phyloP scores from a whole-genome alignment of 257 asterid genomes.

The Ocimum tenuiflorum region DNA sequence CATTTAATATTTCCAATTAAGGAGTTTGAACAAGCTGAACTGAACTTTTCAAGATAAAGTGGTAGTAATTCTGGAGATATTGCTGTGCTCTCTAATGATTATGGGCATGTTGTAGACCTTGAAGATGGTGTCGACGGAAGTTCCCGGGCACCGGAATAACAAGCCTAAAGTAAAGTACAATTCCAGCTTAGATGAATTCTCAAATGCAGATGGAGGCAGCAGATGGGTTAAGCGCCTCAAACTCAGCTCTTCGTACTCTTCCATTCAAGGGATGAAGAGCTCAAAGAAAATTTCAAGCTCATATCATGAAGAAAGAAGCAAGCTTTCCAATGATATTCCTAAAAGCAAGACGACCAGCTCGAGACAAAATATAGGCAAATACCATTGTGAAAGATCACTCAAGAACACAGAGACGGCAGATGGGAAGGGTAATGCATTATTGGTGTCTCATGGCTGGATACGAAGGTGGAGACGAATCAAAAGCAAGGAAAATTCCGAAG shows the following conservation, averaged over 20 bases:
- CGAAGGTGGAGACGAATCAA: slow-evolving; percentile 36
- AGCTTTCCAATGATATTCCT: too few species aligned
- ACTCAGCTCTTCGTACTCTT: slow-evolving; percentile 9
- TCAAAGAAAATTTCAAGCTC: slow-evolving; percentile 9
- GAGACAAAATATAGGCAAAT: slow-evolving; percentile 17
- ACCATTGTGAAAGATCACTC: neutral
- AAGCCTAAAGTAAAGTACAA: slow-evolving; percentile 23
- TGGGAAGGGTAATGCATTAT: slow-evolving; percentile 15
- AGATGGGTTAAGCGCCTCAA: slow-evolving; percentile 76
- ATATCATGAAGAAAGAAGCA: slow-evolving; percentile 25
- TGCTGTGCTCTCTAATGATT: neutral
- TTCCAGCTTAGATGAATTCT: slow-evolving; percentile 11
- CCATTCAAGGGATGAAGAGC: too few species aligned
- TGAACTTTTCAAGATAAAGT: too few species aligned
- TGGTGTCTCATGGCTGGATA: slow-evolving; percentile 57
- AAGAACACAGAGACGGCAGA: neutral
- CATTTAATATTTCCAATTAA: too few species aligned
- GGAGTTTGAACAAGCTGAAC: too few species aligned
- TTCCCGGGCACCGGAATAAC: neutral
- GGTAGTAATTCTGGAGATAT: neutral
- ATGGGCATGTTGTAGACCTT: slow-evolving; percentile 13
- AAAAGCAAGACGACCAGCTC: slow-evolving; percentile 12
- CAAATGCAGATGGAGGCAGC: slow-evolving; percentile 32
- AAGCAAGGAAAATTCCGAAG: slow-evolving; percentile 8
- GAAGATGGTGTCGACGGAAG: neutral